These are phyloP conservation scores for Pigoraptor vietnamica DNA, from an alignment of 78 protist genomes.

Conservation along the genomic window DNA sequence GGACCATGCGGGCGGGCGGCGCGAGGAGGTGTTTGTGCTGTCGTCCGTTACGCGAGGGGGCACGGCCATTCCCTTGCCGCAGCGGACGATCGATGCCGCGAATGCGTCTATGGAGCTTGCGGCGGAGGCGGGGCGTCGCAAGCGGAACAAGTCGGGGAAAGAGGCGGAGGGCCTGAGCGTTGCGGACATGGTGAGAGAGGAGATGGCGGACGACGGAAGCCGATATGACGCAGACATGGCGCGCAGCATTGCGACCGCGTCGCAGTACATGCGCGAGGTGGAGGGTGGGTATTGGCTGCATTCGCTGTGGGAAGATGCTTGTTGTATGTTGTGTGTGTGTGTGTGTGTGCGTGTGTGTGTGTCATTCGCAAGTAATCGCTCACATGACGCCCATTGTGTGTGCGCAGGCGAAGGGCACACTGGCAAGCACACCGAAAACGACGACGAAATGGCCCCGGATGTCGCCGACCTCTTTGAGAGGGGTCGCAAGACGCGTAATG, in stretches of 20 bases:
- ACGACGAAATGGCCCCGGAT: background rate
- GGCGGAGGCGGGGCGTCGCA: background rate
- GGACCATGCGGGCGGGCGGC: background rate
- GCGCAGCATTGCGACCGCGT: background rate
- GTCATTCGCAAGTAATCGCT: too few species aligned
- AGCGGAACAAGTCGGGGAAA: background rate
- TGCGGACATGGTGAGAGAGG: background rate
- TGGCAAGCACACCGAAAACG: background rate
- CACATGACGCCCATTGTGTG: background rate
- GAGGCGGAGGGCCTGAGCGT: background rate
- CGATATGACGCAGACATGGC: background rate
- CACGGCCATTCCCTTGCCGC: background rate
- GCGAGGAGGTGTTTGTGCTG: background rate
- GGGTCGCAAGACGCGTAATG: background rate
- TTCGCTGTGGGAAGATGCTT: too few species aligned
- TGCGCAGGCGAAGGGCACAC: background rate
- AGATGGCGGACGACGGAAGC: background rate
- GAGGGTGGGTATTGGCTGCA: background rate
- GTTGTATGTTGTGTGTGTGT: background rate
- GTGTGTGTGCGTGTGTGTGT: background rate
- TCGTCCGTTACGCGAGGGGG: background rate
- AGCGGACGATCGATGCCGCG: background rate
- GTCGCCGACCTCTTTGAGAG: background rate
- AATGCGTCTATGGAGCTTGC: background rate
- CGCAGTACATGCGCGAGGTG: background rate